Percentiles rank a stretch among this genome's conserved stretches.
Evolutionary conservation across 176 grass and related monocot species (phyloP).

Genomic region (Saccharum officinarum): DNA sequence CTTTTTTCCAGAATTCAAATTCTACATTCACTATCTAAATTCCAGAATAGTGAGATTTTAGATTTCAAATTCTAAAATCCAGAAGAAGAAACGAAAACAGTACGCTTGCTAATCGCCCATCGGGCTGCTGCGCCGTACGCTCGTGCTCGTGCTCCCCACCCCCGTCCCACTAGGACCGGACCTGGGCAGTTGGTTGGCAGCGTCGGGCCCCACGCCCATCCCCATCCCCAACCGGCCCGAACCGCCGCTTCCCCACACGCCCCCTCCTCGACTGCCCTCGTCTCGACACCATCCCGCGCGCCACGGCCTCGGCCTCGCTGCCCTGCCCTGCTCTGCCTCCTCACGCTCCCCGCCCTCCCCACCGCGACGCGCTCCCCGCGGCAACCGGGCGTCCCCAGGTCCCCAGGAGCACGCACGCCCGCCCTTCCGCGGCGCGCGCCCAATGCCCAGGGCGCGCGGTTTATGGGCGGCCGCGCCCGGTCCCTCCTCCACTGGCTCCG

Average conservation of each 20-base stretch:
- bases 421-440: slow-evolving; percentile 8
- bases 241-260: slow-evolving; percentile 24
- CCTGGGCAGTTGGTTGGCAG: not conserved
- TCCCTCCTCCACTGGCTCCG: slow-evolving; percentile 67
- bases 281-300: not conserved
- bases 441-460: slow-evolving; percentile 43
- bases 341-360: not conserved
- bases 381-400: slow-evolving; percentile 37
- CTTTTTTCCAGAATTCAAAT: too few relatives aligned
- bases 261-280: not conserved
- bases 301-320: slow-evolving; percentile 21
- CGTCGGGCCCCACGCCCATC: not conserved
- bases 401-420: not conserved
- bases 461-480: slow-evolving; percentile 55
- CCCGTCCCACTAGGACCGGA: not conserved
- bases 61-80: too few relatives aligned
- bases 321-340: not conserved
- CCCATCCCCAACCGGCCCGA: not conserved
- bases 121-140: not conserved
- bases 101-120: too few relatives aligned
- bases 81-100: too few relatives aligned
- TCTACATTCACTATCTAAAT: too few relatives aligned
- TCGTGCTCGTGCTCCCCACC: slow-evolving; percentile 18
- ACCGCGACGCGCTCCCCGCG: slow-evolving; percentile 39
- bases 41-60: too few relatives aligned